Conservation (phyloP, 768 basidiomycete species). For the Tulasnella sp. region DNA sequence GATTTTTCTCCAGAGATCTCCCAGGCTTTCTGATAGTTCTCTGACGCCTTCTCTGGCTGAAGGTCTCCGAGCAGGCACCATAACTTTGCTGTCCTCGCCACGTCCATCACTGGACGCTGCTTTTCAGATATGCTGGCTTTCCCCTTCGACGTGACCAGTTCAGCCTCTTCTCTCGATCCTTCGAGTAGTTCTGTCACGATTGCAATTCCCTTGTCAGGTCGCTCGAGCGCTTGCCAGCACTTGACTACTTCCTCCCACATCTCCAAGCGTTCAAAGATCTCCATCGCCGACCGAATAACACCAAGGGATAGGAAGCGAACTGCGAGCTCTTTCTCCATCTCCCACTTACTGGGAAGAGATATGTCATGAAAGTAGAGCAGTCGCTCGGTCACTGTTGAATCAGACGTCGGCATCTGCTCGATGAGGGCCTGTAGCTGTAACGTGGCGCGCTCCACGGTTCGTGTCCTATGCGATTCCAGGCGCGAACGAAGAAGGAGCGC, state of each 20-base stretch:
- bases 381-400: conserved; percentile 62
- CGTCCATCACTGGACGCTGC: conserved; percentile 41
- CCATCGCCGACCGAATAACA: conserved; percentile 79
- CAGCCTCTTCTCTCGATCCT: conserved; percentile 75
- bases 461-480: conserved; percentile 74
- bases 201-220: conserved; percentile 59
- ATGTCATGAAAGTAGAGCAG: conserved; percentile 71
- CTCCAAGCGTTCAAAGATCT: conserved; percentile 87
- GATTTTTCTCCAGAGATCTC: conserved; percentile 65
- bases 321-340: conserved; percentile 85
- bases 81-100: conserved; percentile 72
- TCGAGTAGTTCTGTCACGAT: conserved; percentile 80
- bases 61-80: conserved; percentile 95
- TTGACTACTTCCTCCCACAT: conserved; percentile 98
- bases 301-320: conserved; percentile 72
- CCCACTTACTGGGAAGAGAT: conserved; percentile 83
- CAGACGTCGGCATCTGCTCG: conserved; percentile 89
- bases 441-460: conserved; percentile 86
- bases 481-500: conserved; percentile 87
- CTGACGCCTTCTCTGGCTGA: conserved; percentile 53
- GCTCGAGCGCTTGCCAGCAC: conserved; percentile 76
- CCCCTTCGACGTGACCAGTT: conserved; percentile 48
- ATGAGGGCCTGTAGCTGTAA: conserved; percentile 91
- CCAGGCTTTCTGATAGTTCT: conserved; percentile 82
- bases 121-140: conserved; percentile 36